Percentiles rank a stretch among this genome's conserved stretches.
phyloP scores from a whole-genome alignment of 768 basidiomycete genomes.

The Boletus coccyginus region DNA sequence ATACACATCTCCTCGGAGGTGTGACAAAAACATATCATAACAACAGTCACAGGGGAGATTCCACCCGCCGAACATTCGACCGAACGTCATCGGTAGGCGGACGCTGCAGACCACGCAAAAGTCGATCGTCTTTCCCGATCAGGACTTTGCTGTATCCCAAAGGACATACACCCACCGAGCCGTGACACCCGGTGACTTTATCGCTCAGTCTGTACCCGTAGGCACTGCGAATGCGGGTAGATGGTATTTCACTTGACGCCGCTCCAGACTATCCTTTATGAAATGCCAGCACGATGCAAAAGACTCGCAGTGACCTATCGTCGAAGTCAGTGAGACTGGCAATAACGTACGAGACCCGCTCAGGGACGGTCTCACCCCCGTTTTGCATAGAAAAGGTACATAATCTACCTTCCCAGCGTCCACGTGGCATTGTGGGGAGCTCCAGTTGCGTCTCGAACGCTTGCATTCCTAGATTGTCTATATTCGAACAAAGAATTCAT shows the following conservation, averaged over 20 bases:
- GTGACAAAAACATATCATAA: slow-evolving; percentile 37
- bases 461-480: slow-evolving; percentile 19
- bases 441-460: background rate
- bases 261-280: slow-evolving; percentile 8
- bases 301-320: slow-evolving; percentile 12
- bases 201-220: slow-evolving; percentile 7
- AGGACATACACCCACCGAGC: slow-evolving; percentile 16
- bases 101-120: slow-evolving; percentile 2
- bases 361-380: slow-evolving; percentile 1
- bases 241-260: slow-evolving; percentile 5
- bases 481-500: slow-evolving; percentile 15
- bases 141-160: slow-evolving; percentile 13
- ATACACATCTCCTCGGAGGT: slow-evolving; percentile 28
- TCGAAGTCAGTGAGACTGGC: slow-evolving; percentile 18
- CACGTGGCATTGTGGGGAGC: slow-evolving; percentile 21
- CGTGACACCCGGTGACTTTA: slow-evolving; percentile 28
- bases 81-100: slow-evolving; percentile 15
- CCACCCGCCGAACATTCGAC: slow-evolving; percentile 16
- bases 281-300: slow-evolving; percentile 4
- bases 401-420: background rate
- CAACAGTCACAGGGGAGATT: slow-evolving; percentile 25
- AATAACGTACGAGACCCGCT: background rate
- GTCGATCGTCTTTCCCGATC: slow-evolving; percentile 22
- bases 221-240: background rate
- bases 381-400: slow-evolving; percentile 16